Evolutionary conservation across 257 asterid species (phyloP).

Genomic region (Datura wrightii): DNA sequence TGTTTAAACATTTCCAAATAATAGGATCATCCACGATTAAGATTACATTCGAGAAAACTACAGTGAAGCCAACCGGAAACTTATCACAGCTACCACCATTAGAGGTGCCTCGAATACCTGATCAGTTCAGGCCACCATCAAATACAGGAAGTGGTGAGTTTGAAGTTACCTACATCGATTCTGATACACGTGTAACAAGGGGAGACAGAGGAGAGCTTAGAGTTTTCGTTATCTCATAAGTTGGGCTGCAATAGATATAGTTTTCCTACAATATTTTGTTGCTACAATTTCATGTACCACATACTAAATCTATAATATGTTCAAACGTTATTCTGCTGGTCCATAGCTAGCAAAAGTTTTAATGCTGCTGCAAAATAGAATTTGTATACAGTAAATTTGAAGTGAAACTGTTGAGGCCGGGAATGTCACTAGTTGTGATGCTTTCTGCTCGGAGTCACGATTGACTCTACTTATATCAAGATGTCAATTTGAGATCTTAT

Average conservation of each 20-base stretch:
- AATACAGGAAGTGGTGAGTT: conserved; percentile 78
- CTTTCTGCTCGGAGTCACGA: too few relatives aligned
- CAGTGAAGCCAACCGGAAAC: conserved; percentile 80
- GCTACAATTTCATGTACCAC: not conserved
- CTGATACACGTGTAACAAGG: conserved; percentile 78
- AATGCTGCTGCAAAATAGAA: not conserved
- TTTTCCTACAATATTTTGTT: not conserved
- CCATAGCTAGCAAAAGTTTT: not conserved
- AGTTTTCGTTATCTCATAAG: conserved; percentile 77
- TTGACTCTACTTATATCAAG: too few relatives aligned
- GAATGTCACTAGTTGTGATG: too few relatives aligned
- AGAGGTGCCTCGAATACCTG: conserved; percentile 83
- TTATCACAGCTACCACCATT: conserved; percentile 83
- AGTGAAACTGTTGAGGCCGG: too few relatives aligned
- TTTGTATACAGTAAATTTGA: not conserved
- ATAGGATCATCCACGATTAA: conserved; percentile 67
- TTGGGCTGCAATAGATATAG: not conserved
- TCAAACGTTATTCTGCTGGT: conserved; percentile 23
- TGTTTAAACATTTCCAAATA: conserved; percentile 19
- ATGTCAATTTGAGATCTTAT: too few relatives aligned
- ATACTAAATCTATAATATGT: conserved; percentile 5
- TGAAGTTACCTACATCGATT: conserved; percentile 82
- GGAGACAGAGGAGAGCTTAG: conserved; percentile 91
- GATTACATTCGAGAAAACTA: conserved; percentile 82
- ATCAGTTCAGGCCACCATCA: conserved; percentile 70